Base-by-base conservation (phyloP, 441 rosid genomes). In the Croton setiger region DNA sequence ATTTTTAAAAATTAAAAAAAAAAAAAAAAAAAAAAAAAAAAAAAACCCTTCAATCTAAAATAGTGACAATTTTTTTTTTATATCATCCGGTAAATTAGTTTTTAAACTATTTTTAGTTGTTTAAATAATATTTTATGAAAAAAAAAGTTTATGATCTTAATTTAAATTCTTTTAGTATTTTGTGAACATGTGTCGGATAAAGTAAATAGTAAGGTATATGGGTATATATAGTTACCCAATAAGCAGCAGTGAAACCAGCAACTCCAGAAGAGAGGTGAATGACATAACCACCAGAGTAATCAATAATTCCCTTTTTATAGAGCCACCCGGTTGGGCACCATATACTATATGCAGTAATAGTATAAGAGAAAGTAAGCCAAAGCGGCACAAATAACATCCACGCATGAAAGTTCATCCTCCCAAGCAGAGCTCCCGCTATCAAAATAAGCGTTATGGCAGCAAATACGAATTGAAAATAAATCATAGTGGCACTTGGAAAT, bases 371-470 rank as follows among this genome's bases (percentile, higher is more conserved):
- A 0, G 93, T 82, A 3, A 86, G 31, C 93, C 93, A 88, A 39
- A 83, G 82, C 5, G 93, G 87, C 69, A 82, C 93, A 60, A 88
- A 86, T 23, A 77, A 31, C 93, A 86, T 84, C 89, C 93, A 88
- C 0, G 87, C 87, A 68, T 84, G 83, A 71, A 86, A 86, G 70
- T 86, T 82, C 91, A 88, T 88, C 75, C 91, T 78, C 57, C 88
- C 91, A 41, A 88, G 85, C 79, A 88, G 52, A 3, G 89, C 84
- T 0, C 89, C 93, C 0, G 85, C 88, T 3, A 86, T 36, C 55
- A 86, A 60, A 48, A 88, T 86, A 82, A 86, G 68, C 0, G 87
- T 80, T 58, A 88, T 88, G 0, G 87, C 90, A 1, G 89, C 91
- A 41, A 86, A 88, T 20, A 78, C 83, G 7, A 79, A 83, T 67